Conservation (phyloP, 257 asterid genomes). For the Solanum medicagineum region DNA sequence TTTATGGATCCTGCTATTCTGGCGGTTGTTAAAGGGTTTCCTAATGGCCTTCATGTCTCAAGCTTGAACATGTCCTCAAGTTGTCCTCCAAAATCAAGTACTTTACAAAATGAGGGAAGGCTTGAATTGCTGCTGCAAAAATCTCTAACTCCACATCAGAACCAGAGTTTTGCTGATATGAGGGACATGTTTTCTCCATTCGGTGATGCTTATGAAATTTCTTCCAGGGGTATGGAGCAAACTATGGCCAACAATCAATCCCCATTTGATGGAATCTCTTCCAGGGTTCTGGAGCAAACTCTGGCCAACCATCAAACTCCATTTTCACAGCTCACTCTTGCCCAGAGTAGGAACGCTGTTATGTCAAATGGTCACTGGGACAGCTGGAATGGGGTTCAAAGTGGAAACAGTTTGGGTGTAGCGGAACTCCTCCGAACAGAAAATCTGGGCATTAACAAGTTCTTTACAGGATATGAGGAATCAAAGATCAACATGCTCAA, state of each 20-base stretch:
- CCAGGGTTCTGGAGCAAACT: conserved; percentile 56
- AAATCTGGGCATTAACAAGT: conserved; percentile 33
- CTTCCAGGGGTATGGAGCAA: conserved; percentile 62
- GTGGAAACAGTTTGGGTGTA: conserved; percentile 50
- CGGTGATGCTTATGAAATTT: conserved; percentile 47
- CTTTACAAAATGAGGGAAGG: conserved; percentile 51
- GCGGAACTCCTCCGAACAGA: conserved; percentile 61
- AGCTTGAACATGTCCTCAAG: conserved; percentile 45
- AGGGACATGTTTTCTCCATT: conserved; percentile 32
- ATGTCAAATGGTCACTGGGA: conserved; percentile 79
- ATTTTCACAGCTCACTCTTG: conserved; percentile 39
- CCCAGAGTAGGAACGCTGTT: conserved; percentile 51
- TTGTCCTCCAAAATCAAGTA: conserved; percentile 39
- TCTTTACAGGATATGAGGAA: conserved; percentile 63
- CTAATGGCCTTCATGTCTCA: conserved; percentile 38
- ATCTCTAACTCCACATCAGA: conserved; percentile 55
- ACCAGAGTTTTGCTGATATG: conserved; percentile 41
- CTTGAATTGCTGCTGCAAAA: conserved; percentile 53
- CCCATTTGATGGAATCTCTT: conserved; percentile 7
- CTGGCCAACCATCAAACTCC: conserved; percentile 40
- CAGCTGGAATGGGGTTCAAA: conserved; percentile 60
- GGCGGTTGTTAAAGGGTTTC: conserved; percentile 89
- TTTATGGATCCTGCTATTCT: conserved; percentile 95
- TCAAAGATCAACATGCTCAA: conserved; percentile 49
- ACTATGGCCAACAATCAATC: conserved; percentile 33